Evolutionary conservation across 306 rosid genomes (phyloP), one percentile per base, ranked within the genome.

Genomic region (Malus orientalis): DNA sequence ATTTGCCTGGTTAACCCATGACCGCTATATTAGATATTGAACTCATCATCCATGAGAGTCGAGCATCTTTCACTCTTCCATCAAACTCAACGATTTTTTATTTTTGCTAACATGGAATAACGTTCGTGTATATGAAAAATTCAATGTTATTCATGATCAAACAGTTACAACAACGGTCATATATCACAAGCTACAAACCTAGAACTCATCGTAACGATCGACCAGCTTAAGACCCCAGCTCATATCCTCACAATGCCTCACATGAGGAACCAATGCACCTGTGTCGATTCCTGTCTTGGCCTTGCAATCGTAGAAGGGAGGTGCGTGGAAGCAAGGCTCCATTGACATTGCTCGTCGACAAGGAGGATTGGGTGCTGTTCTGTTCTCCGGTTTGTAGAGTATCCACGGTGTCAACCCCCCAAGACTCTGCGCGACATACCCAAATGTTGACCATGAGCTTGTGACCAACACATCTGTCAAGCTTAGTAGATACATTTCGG

Each of bases 171-270:
- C 2, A 53, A 14, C 4, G 32, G 62, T 32, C 20, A 25, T 4
- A 47, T 60, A 61, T 14, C 62, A 49, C 69, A 25, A 61, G 8
- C 38, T 27, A 27, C 67, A 25, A 61, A 1, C 8, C 45, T 81
- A 79, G 10, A 25, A 64, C 69, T 64, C 69, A 55, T 36, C 78
- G 6, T 51, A 74, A 40, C 25, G 29, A 78, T 89, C 85, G 11
- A 85, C 90, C 86, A 91, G 78, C 81, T 91, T 91, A 69, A 91
- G 96, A 71, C 96, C 96, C 96, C 93, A 91, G 42, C 93, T 88
- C 93, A 91, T 88, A 81, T 91, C 96, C 82, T 91, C 93, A 69
- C 96, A 91, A 70, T 91, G 93, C 82, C 81, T 88, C 30, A 91
- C 93, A 49, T 87, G 86, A 16, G 96, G 91, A 77, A 91, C 96